Conservation (phyloP, 2,329 filamentous ascomycete genomes). For the Torrubiella hemipterigena region DNA sequence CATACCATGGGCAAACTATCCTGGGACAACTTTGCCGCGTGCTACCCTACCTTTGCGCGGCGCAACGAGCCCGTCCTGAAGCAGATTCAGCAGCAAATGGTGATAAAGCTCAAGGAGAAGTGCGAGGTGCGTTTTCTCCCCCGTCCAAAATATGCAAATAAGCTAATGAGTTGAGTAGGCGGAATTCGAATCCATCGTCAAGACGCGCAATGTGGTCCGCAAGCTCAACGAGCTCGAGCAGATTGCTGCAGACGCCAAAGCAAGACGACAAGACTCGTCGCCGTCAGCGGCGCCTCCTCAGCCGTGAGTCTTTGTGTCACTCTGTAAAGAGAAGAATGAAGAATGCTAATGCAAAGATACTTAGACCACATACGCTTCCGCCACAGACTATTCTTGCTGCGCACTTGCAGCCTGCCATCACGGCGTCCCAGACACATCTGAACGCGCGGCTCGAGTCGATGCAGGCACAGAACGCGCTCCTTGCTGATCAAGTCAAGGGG, state of each 20-base stretch:
- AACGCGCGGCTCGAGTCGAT: conserved; percentile 44
- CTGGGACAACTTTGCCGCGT: conserved; percentile 45
- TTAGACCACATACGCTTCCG: conserved; percentile 44
- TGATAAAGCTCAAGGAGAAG: conserved; percentile 38
- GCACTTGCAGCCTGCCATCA: conserved; percentile 41
- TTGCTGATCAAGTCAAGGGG: conserved; percentile 36
- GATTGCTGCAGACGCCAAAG: conserved; percentile 38
- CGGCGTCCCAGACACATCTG: conserved; percentile 40
- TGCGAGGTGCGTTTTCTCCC: conserved; percentile 28
- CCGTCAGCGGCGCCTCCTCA: conserved; percentile 20
- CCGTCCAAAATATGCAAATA: neutral
- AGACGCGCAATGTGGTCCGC: conserved; percentile 37
- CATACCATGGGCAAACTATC: conserved; percentile 43
- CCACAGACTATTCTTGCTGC: conserved; percentile 38
- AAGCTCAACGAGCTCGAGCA: conserved; percentile 48
- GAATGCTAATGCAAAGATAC: conserved; percentile 2
- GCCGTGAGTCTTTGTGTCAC: conserved; percentile 25
- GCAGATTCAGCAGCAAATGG: conserved; percentile 46
- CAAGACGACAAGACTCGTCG: conserved; percentile 19
- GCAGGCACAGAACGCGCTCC: conserved; percentile 42
- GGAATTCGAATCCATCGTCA: conserved; percentile 45
- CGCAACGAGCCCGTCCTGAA: conserved; percentile 37
- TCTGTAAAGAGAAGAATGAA: conserved; percentile 5
- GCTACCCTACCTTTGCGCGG: conserved; percentile 47
- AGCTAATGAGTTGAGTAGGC: conserved; percentile 18